Evolutionary conservation across 495 filamentous ascomycete species (phyloP), one percentile per base, ranked within the genome.

Genomic region (Aspergillus ellipticus): DNA sequence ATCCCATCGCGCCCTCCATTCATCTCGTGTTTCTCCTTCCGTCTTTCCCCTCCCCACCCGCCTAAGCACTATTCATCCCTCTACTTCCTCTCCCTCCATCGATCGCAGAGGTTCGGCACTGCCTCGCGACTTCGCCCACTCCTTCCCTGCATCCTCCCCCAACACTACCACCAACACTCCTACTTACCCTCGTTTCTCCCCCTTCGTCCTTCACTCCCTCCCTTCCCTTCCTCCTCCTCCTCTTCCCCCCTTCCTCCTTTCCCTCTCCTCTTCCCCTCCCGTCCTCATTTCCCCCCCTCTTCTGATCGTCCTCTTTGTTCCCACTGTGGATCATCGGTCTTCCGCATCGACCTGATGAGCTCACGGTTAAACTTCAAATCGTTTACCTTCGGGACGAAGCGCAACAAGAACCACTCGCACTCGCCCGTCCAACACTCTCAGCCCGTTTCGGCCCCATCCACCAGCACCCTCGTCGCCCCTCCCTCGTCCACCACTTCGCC

Each of bases 301-400:
- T 53, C 39, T 58, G 21, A 45, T 24, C 43, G 53, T n/a, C 57
- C 48, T 41, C 52, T 29, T 58, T 60, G 21, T 58, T 56, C 55
- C 48, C 29, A 51, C 51, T 52, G 53, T 50, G 20, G 49, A 45
- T 57, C 50, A 45, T 53, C 53, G 55, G 61, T 64, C 58, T 62
- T 61, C 65, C 66, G 70, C 56, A 68, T 73, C 66, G 76, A 75
- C 70, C 68, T 72, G 64, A 81, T 82, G 77, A 79, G 67, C 72
- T 73, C 77, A 59, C 70, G 76, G 63, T 74, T 82, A 52, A 80
- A 74, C 63, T 74, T 82, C 55, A 80, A 74, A 64, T 65, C 64
- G 51, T 72, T 76, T 57, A 69, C 61, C 62, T 77, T 77, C 63
- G 63, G 69, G 63, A 74, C 66, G 57, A 77, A 75, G 64, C 75